phyloP scores from a whole-genome alignment of 495 filamentous ascomycete genomes.

The Chaetomium cochliodes region DNA sequence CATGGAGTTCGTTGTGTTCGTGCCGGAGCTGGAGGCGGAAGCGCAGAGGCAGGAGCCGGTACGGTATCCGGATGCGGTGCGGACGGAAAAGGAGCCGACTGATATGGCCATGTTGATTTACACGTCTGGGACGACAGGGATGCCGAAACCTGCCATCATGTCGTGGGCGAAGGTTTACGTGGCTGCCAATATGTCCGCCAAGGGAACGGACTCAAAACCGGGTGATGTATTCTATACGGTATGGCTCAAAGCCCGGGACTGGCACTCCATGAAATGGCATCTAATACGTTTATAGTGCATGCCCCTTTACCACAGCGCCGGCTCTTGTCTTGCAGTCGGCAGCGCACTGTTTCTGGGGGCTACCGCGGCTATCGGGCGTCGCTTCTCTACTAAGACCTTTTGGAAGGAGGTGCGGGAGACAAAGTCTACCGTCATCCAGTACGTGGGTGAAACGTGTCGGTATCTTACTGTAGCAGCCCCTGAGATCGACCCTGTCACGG shows the following conservation, averaged over 20 bases:
- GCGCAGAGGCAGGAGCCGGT: slow-evolving; percentile 50
- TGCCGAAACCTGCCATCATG: slow-evolving; percentile 87
- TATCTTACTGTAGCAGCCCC: slow-evolving; percentile 78
- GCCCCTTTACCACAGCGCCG: slow-evolving; percentile 92
- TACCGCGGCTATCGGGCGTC: slow-evolving; percentile 70
- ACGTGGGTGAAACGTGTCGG: slow-evolving; percentile 91
- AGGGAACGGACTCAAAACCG: slow-evolving; percentile 54
- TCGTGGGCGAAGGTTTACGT: slow-evolving; percentile 66
- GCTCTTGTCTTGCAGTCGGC: slow-evolving; percentile 64
- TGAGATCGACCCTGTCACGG: slow-evolving; percentile 60
- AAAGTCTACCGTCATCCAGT: slow-evolving; percentile 81
- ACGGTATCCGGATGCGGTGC: slow-evolving; percentile 60
- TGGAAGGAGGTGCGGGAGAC: slow-evolving; percentile 72
- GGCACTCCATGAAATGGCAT: neutral
- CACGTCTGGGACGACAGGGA: slow-evolving; percentile 83
- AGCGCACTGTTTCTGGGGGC: slow-evolving; percentile 55
- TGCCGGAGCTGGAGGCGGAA: slow-evolving; percentile 57
- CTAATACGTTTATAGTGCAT: slow-evolving; percentile 58
- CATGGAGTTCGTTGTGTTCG: slow-evolving; percentile 61
- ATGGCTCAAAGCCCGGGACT: slow-evolving; percentile 23
- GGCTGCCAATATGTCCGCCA: slow-evolving; percentile 52
- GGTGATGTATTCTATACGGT: slow-evolving; percentile 79
- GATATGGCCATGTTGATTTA: slow-evolving; percentile 78
- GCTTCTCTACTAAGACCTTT: slow-evolving; percentile 79
- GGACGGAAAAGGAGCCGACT: slow-evolving; percentile 51